Evolutionary conservation across 257 asterid genomes (phyloP).

Genomic region (Paulownia fortunei): DNA sequence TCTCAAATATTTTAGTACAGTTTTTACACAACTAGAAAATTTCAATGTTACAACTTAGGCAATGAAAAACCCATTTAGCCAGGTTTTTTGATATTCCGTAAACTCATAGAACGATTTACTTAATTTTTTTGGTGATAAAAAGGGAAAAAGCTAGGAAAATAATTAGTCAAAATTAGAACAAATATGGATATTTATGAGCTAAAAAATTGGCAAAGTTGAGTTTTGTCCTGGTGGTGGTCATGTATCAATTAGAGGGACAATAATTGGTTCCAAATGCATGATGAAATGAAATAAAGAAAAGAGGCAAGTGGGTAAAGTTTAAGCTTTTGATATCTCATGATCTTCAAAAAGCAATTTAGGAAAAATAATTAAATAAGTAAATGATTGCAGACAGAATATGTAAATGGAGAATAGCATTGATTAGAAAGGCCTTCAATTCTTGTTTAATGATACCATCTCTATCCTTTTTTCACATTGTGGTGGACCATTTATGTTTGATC

Average conservation of each 20-base stretch:
- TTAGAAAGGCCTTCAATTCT: conserved; percentile 14
- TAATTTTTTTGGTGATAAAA: background rate
- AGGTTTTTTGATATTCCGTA: no score
- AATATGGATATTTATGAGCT: background rate
- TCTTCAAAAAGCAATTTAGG: background rate
- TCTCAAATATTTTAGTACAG: no score
- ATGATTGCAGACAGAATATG: conserved; percentile 36
- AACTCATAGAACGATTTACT: no score
- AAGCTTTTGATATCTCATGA: conserved; percentile 37
- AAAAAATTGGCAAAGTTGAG: conserved; percentile 12
- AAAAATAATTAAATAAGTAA: background rate
- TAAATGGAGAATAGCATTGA: conserved; percentile 3
- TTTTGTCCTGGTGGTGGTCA: background rate
- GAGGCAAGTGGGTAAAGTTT: conserved; percentile 43
- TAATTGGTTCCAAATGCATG: conserved; percentile 31
- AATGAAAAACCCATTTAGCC: no score
- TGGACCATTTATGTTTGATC: conserved; percentile 34
- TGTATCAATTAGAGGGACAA: background rate
- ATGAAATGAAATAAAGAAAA: conserved; percentile 27
- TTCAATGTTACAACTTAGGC: background rate
- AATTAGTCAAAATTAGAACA: background rate
- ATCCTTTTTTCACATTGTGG: conserved; percentile 34
- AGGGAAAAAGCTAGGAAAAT: background rate
- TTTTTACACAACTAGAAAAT: no score
- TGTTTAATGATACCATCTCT: conserved; percentile 4